Conservation (phyloP, 805 yeast genomes). For the Kodamaea nitidulidarum region DNA sequence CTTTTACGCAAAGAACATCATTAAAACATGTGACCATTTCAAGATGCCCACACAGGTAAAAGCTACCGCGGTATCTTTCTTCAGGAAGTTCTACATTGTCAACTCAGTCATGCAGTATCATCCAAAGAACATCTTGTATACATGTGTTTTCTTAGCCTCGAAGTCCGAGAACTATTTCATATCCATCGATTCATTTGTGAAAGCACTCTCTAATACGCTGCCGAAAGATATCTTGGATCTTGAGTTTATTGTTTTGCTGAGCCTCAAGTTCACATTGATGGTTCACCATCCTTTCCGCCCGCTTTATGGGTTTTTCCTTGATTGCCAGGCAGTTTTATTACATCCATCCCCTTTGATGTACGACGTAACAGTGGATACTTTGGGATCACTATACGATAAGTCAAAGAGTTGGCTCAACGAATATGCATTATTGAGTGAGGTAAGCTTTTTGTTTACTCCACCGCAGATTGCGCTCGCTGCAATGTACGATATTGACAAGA, state of each 20-base stretch:
- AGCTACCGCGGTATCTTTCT: conserved; percentile 81
- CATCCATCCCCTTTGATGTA: conserved; percentile 41
- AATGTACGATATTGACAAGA: conserved; percentile 61
- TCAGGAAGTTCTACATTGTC: conserved; percentile 73
- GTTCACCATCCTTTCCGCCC: conserved; percentile 90
- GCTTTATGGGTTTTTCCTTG: conserved; percentile 91
- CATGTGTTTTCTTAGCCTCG: conserved; percentile 83
- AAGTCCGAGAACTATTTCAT: conserved; percentile 90
- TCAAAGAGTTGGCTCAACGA: conserved; percentile 65
- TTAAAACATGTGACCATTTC: conserved; percentile 66
- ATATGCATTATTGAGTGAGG: conserved; percentile 68
- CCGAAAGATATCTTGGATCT: conserved; percentile 66
- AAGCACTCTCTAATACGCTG: conserved; percentile 62
- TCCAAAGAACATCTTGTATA: conserved; percentile 71
- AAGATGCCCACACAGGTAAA: conserved; percentile 84
- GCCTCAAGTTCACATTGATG: conserved; percentile 70
- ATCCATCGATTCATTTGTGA: conserved; percentile 74
- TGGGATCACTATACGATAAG: conserved; percentile 67
- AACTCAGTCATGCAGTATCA: conserved; percentile 84
- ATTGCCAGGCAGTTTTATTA: conserved; percentile 61
- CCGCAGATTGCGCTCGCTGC: conserved; percentile 95
- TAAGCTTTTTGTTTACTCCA: conserved; percentile 75
- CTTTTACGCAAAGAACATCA: conserved; percentile 69
- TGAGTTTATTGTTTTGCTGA: conserved; percentile 73
- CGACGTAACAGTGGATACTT: conserved; percentile 45